Conservation (phyloP, 345 rosid genomes). For the Angophora floribunda region DNA sequence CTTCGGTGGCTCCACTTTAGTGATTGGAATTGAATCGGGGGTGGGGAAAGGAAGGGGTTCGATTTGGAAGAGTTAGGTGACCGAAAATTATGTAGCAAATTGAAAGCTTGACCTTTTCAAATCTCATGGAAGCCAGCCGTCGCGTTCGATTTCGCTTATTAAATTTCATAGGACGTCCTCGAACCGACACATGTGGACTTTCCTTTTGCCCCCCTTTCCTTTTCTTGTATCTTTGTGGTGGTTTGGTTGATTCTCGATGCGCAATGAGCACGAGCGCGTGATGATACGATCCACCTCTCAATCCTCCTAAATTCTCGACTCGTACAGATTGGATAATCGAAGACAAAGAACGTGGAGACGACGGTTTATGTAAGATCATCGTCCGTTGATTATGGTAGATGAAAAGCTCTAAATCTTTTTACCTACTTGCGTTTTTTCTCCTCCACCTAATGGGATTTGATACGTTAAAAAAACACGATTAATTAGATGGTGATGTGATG, state of each 20-base stretch:
- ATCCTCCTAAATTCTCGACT: not conserved
- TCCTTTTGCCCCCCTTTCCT: not conserved
- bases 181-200: not conserved
- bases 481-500: not conserved
- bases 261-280: not conserved
- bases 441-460: not conserved
- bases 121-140: not conserved
- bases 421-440: not conserved
- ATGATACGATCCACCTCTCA: not conserved
- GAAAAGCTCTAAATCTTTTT: not conserved
- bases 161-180: not conserved
- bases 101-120: not conserved
- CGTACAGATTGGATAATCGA: not conserved
- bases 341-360: not conserved
- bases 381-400: not conserved
- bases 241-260: not conserved
- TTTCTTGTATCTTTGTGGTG: not conserved
- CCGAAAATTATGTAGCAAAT: not conserved
- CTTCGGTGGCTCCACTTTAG: not conserved
- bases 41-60: too few species aligned
- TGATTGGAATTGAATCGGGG: not conserved
- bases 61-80: not conserved
- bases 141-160: not conserved
- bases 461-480: not conserved
- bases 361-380: not conserved